These are phyloP conservation scores for Byssochlamys sp. DNA, from an alignment of 2,329 filamentous ascomycete species.

Conservation along the genomic window DNA sequence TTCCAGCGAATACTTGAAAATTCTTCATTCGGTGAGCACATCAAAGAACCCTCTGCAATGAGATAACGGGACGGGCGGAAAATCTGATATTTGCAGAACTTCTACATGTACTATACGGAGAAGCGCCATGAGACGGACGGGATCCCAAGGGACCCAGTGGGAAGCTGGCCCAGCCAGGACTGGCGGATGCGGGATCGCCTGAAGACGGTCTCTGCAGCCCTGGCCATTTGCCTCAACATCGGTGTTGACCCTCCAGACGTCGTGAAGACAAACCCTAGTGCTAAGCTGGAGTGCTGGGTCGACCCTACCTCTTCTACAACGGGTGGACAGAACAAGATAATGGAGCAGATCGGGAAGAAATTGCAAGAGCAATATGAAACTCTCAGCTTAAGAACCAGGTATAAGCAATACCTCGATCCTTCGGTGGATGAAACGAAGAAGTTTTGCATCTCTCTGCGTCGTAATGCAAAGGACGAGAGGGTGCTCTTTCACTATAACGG, in stretches of 20 bases:
- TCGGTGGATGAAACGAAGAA: slow-evolving; percentile 96
- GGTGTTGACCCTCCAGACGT: slow-evolving; percentile 96
- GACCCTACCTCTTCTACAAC: slow-evolving; percentile 74
- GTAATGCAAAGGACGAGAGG: slow-evolving; percentile 90
- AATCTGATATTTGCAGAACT: slow-evolving; percentile 54
- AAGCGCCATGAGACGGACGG: slow-evolving; percentile 93
- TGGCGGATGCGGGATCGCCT: slow-evolving; percentile 95
- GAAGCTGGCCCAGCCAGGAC: slow-evolving; percentile 60
- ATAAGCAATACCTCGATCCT: slow-evolving; percentile 92
- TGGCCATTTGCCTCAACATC: slow-evolving; percentile 92
- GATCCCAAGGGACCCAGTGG: slow-evolving; percentile 57
- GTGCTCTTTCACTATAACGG: slow-evolving; percentile 98
- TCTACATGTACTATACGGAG: slow-evolving; percentile 99
- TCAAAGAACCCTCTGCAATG: slow-evolving; percentile 1
- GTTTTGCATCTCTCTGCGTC: slow-evolving; percentile 78
- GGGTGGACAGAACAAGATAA: slow-evolving; percentile 64
- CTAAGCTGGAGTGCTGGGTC: slow-evolving; percentile 92
- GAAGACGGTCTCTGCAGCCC: slow-evolving; percentile 90
- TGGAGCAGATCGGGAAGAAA: slow-evolving; percentile 90
- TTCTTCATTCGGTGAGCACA: slow-evolving; percentile 63
- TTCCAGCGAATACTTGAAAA: slow-evolving; percentile 77
- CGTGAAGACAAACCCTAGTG: slow-evolving; percentile 85
- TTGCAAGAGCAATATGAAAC: slow-evolving; percentile 96
- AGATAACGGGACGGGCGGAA: slow-evolving; percentile 3
- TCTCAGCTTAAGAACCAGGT: slow-evolving; percentile 85